Evolutionary conservation across 768 basidiomycete species (phyloP), one percentile per base, ranked within the genome.

Genomic region (Dentipellis sp.): DNA sequence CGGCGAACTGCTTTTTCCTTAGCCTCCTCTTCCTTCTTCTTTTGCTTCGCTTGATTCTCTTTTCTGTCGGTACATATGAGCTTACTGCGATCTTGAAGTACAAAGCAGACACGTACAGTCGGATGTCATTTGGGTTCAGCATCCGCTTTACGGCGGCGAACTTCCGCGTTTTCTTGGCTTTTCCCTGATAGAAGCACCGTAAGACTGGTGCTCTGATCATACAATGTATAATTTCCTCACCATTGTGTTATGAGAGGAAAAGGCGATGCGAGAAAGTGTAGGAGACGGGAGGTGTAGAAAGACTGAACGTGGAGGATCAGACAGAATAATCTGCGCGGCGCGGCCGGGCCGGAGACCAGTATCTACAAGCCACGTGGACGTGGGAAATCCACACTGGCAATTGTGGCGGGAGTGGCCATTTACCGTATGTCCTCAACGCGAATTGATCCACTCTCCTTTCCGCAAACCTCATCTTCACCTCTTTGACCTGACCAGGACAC

Each of bases 81-180:
- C 5, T 22, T 55, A 3, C 29, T 29, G 29, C 29, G 29, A 6
- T 29, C 29, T 29, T 29, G 29, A 29, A 22, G 7, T 37, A 50
- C 16, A 51, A 46, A 48, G 23, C 7, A n/a, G 23, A 53, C 22
- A 68, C 91, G 63, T 67, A 94, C 94, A 98, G 71, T 62, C 95
- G 78, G 55, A 90, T 91, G 68, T 97, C 95, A 65, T 87, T 91
- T 0, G 95, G 95, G 67, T 93, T 94, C 57, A 97, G 72, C 76
- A 98, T 77, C 16, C 94, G 88, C 71, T 98, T 98, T 48, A 95
- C 92, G 10, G 84, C 74, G 2, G 94, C 95, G 68, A 98, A 97
- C 68, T 95, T 95, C 71, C 94, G 80, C 1, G 93, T 94, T 69
- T 93, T 95, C 70, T 91, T 92, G 29, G 90, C 91, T 71, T 83